These are phyloP conservation scores for Lactifluus subvellereus DNA, from an alignment of 768 basidiomycete genomes.

Conservation along the genomic window DNA sequence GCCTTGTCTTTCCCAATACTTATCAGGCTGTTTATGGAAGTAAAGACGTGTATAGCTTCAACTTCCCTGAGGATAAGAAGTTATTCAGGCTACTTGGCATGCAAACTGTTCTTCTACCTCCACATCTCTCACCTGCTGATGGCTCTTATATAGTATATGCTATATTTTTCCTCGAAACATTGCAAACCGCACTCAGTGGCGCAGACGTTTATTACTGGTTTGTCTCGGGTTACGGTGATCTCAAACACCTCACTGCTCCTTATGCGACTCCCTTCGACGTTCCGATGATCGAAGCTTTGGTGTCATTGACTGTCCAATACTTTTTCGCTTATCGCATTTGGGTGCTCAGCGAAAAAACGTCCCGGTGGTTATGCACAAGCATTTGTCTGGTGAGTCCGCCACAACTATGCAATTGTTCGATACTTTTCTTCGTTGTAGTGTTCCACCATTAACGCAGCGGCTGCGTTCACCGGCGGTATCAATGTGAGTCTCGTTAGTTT, in stretches of 20 bases:
- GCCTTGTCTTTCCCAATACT: too few species aligned
- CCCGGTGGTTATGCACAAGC: not conserved
- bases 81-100: not conserved
- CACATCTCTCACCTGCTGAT: not conserved
- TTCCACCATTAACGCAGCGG: not conserved
- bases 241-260: constrained; percentile 21
- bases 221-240: constrained; percentile 29
- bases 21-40: not conserved
- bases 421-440: not conserved
- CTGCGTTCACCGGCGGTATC: not conserved
- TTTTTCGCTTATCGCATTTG: constrained; percentile 32
- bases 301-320: constrained; percentile 28
- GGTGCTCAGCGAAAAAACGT: not conserved
- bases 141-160: constrained; percentile 22
- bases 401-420: not conserved
- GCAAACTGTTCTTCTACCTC: not conserved
- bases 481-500: not conserved
- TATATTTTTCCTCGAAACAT: constrained; percentile 23
- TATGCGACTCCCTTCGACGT: constrained; percentile 16
- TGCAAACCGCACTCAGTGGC: constrained; percentile 22
- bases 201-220: constrained; percentile 30
- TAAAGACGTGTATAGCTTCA: constrained; percentile 13
- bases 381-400: not conserved
- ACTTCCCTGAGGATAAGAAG: not conserved
- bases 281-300: constrained; percentile 27